These are phyloP conservation scores for Talaromyces sp. DNA, from an alignment of 2,329 filamentous ascomycete species.

Conservation along the genomic window DNA sequence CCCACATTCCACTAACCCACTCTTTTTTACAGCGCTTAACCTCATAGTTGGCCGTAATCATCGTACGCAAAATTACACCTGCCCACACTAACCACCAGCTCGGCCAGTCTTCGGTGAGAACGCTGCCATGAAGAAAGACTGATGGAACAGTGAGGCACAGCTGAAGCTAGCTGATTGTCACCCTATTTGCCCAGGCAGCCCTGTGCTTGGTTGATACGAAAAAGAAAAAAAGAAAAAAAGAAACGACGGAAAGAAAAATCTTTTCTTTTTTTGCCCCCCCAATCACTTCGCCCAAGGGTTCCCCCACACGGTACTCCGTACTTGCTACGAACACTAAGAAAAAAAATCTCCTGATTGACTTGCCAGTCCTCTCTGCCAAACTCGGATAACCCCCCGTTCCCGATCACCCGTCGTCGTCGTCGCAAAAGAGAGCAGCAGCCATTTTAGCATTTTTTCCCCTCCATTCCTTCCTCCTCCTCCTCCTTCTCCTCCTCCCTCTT, in stretches of 20 bases:
- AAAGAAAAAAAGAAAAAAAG: not conserved
- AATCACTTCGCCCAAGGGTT: not conserved
- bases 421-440: not conserved
- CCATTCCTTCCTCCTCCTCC: constrained; percentile 23
- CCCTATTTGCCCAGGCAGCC: not conserved
- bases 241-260: not conserved
- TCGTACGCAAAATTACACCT: constrained; percentile 18
- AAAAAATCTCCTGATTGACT: constrained; percentile 11
- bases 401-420: constrained; percentile 24
- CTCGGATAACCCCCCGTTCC: constrained; percentile 22
- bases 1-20: constrained; percentile 37
- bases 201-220: not conserved
- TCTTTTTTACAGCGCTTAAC: constrained; percentile 20
- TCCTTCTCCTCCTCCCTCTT: constrained; percentile 24
- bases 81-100: constrained; percentile 19
- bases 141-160: constrained; percentile 2
- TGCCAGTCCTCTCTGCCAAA: constrained; percentile 1
- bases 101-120: constrained; percentile 8
- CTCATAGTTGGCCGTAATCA: constrained; percentile 11
- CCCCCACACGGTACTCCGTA: constrained; percentile 11
- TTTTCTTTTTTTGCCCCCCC: constrained; percentile 21
- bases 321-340: not conserved
- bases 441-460: constrained; percentile 19
- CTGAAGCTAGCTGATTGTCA: constrained; percentile 1
- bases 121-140: not conserved